Evolutionary conservation across 176 grass and related monocot species (phyloP).

Genomic region (Triticum monococcum): DNA sequence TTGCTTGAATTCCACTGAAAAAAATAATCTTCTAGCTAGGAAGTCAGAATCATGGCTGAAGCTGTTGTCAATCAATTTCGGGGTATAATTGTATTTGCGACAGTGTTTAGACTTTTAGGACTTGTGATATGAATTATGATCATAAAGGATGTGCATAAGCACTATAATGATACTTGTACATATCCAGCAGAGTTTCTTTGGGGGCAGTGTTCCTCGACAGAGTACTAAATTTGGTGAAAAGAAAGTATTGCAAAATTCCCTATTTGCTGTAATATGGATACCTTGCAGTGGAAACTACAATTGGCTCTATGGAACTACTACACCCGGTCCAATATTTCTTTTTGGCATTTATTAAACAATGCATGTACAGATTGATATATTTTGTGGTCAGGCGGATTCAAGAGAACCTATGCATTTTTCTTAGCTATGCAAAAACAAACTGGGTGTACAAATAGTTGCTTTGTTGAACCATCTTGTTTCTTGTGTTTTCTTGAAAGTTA

Average conservation of each 20-base stretch:
- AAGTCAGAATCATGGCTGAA: neutral
- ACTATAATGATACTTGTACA: neutral
- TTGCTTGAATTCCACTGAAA: neutral
- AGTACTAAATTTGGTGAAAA: neutral
- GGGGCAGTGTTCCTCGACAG: neutral
- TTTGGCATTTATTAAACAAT: neutral
- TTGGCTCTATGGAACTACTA: neutral
- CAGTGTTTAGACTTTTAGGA: neutral
- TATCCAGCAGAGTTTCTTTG: neutral
- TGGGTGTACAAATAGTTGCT: neutral
- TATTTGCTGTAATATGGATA: constrained; percentile 9
- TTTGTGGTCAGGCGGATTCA: neutral
- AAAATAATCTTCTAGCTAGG: neutral
- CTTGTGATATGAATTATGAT: neutral
- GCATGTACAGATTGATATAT: neutral
- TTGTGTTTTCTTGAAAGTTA: neutral
- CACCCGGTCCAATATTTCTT: neutral
- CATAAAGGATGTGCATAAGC: neutral
- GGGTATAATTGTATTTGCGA: neutral
- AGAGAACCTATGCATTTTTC: neutral
- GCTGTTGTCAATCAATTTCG: neutral
- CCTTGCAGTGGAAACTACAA: neutral
- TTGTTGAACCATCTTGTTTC: neutral
- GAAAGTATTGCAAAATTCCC: neutral
- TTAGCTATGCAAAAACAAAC: neutral